Evolutionary conservation across 768 basidiomycete species (phyloP).

Genomic region (Kondoa subrosea): DNA sequence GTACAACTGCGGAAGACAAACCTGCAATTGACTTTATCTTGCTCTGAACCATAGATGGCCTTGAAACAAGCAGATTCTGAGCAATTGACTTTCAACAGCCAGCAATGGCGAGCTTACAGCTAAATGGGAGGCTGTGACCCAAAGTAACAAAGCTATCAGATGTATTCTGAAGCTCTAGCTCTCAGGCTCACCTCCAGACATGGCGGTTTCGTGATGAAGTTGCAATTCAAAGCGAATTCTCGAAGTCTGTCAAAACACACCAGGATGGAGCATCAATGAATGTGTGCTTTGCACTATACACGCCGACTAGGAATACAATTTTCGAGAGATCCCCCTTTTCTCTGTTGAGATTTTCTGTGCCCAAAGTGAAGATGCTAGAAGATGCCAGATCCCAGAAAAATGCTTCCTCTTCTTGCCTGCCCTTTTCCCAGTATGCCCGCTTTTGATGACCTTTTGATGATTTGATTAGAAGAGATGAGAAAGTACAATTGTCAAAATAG

Average conservation of each 20-base stretch:
- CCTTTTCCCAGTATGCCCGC: no score
- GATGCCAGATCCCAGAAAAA: no score
- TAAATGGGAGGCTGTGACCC: slow-evolving; percentile 8
- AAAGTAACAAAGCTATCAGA: neutral
- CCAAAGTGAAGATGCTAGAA: no score
- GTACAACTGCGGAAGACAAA: neutral
- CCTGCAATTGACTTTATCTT: slow-evolving; percentile 28
- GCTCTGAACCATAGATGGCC: slow-evolving; percentile 32
- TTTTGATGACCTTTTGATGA: no score
- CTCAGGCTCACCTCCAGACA: neutral
- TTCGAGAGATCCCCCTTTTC: neutral
- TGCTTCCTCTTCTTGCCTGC: no score
- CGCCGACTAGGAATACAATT: neutral
- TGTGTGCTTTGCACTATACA: neutral
- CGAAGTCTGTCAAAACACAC: neutral
- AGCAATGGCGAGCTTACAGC: neutral
- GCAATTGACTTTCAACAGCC: neutral
- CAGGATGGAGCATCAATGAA: neutral
- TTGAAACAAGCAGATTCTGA: neutral
- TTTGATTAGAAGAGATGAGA: no score
- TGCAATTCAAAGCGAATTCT: neutral
- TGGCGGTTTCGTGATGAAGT: neutral
- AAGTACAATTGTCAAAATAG: no score
- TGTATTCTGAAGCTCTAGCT: no score
- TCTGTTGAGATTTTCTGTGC: no score